Conservation (phyloP, 805 yeast genomes). For the Cyberlindnera veronae region DNA sequence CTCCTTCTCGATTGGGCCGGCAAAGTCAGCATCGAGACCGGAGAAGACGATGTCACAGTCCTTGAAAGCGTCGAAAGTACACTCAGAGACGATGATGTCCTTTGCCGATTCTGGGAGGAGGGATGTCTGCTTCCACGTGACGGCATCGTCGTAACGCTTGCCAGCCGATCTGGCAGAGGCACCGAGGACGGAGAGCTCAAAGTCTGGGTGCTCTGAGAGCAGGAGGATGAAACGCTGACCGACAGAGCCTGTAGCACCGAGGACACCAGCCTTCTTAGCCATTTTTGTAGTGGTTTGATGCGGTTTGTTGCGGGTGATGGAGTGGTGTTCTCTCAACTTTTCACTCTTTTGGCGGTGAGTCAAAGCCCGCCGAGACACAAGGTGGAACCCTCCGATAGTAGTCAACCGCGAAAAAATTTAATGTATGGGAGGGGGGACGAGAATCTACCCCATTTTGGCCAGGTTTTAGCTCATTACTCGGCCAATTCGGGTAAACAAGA, state of each 20-base stretch:
- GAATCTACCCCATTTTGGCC: no score
- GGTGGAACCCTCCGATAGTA: no score
- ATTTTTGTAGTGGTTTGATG: conserved; percentile 13
- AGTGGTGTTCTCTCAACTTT: not conserved
- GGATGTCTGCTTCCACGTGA: conserved; percentile 90
- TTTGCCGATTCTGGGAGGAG: conserved; percentile 69
- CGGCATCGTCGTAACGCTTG: conserved; percentile 78
- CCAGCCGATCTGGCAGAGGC: conserved; percentile 96
- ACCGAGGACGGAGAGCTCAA: conserved; percentile 80
- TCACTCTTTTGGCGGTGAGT: no score
- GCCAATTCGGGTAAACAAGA: no score
- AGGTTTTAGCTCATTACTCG: no score
- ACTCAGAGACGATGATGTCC: conserved; percentile 66
- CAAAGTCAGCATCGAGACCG: conserved; percentile 89
- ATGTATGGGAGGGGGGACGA: no score
- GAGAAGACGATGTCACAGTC: conserved; percentile 94
- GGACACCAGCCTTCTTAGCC: conserved; percentile 67
- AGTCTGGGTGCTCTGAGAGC: conserved; percentile 83
- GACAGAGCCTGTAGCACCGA: conserved; percentile 97
- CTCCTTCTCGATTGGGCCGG: conserved; percentile 87
- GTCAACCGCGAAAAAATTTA: no score
- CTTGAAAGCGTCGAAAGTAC: conserved; percentile 70
- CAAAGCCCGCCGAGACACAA: no score
- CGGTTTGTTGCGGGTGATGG: not conserved
- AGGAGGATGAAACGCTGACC: conserved; percentile 93